Conservation (phyloP, 371 early-diverging fungal species). For the Batrachochytrium dendrobatidis region DNA sequence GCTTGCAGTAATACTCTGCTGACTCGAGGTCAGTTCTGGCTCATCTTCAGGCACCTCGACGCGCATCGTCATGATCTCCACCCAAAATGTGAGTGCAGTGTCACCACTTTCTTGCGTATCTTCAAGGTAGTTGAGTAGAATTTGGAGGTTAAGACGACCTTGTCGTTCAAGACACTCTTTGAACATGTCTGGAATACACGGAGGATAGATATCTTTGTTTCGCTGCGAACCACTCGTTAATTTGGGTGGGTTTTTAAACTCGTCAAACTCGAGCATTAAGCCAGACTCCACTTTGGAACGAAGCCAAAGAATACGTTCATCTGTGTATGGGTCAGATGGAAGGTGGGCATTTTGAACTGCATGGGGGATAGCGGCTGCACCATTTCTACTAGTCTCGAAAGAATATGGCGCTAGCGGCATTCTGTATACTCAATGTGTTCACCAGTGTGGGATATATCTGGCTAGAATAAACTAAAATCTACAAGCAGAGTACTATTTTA, state of each 20-base stretch:
- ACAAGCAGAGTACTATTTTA: no score
- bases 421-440: no score
- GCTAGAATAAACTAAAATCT: no score
- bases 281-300: conserved; percentile 26
- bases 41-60: conserved; percentile 22
- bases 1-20: not conserved
- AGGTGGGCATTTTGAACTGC: conserved; percentile 4
- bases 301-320: conserved; percentile 33
- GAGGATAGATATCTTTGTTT: not conserved
- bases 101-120: conserved; percentile 9
- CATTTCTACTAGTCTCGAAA: no score
- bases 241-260: not conserved
- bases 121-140: conserved; percentile 35
- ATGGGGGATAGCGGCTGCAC: no score
- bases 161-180: conserved; percentile 34
- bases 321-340: conserved; percentile 12
- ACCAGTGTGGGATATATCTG: no score
- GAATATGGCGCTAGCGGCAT: no score
- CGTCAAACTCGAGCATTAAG: conserved; percentile 34
- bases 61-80: conserved; percentile 16
- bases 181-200: conserved; percentile 24
- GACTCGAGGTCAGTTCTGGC: not conserved
- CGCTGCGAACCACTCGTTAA: not conserved
- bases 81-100: conserved; percentile 33
- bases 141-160: conserved; percentile 23